These are phyloP conservation scores for Larix kaempferi DNA, from an alignment of 75 land plant species.

Conservation along the genomic window DNA sequence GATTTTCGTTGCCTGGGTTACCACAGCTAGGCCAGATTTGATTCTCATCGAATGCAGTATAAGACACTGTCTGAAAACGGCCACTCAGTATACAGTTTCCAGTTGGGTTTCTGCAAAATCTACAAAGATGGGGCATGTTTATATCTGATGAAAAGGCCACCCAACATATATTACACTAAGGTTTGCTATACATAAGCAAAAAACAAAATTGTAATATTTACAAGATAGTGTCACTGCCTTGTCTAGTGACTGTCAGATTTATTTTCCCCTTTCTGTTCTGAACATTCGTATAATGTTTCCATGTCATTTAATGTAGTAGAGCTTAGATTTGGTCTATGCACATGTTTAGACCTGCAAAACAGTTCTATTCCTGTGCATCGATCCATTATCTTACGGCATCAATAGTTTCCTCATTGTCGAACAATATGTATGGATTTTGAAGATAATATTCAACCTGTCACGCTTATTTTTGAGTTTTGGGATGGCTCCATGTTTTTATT, in stretches of 20 bases:
- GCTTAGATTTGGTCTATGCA: conserved; percentile 6
- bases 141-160: neutral
- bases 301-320: neutral
- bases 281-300: no score
- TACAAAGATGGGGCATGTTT: neutral
- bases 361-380: conserved; percentile 11
- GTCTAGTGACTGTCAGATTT: neutral
- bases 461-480: no score
- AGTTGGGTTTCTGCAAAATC: neutral
- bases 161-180: neutral
- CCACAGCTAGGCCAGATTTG: no score
- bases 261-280: neutral
- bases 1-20: neutral
- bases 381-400: neutral
- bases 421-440: no score
- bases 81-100: neutral
- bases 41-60: no score
- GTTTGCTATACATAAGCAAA: neutral
- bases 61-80: neutral
- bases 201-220: neutral
- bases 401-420: neutral
- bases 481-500: no score
- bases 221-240: neutral
- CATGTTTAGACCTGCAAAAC: conserved; percentile 10
- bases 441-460: no score